phyloP scores from a whole-genome alignment of 495 filamentous ascomycete species.

The Annulohypoxylon moriforme region DNA sequence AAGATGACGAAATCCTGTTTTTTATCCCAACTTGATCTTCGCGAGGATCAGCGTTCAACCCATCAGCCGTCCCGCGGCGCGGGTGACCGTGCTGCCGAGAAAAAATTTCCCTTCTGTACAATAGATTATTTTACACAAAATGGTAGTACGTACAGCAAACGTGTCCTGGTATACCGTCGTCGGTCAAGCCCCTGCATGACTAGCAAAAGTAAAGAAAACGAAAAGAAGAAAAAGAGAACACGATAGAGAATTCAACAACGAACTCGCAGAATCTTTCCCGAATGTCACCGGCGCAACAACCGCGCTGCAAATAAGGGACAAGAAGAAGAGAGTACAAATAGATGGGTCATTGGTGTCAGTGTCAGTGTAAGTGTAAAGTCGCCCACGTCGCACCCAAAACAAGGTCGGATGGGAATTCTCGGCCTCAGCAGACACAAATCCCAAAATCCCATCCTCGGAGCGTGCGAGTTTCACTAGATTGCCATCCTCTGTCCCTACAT shows the following conservation, averaged over 20 bases:
- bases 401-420: constrained; percentile 21
- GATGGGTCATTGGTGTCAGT: background rate
- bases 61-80: constrained; percentile 11
- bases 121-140: background rate
- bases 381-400: background rate
- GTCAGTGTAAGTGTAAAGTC: background rate
- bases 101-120: background rate
- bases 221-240: background rate
- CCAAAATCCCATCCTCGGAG: constrained; percentile 32
- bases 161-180: background rate
- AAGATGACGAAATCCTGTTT: constrained; percentile 43
- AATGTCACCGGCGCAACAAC: background rate
- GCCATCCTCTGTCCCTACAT: constrained; percentile 13
- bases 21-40: constrained; percentile 9
- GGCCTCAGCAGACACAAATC: background rate
- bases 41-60: constrained; percentile 21
- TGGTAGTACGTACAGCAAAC: background rate
- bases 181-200: constrained; percentile 14
- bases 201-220: background rate
- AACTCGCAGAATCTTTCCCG: background rate
- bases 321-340: background rate
- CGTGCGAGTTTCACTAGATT: constrained; percentile 35
- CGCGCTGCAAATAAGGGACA: background rate
- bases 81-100: background rate
- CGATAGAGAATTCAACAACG: background rate